Percentiles rank a stretch among this genome's conserved stretches.
Evolutionary conservation across 1,139 yeast genomes (phyloP).

Genomic region (Suhomyces panamericanus): DNA sequence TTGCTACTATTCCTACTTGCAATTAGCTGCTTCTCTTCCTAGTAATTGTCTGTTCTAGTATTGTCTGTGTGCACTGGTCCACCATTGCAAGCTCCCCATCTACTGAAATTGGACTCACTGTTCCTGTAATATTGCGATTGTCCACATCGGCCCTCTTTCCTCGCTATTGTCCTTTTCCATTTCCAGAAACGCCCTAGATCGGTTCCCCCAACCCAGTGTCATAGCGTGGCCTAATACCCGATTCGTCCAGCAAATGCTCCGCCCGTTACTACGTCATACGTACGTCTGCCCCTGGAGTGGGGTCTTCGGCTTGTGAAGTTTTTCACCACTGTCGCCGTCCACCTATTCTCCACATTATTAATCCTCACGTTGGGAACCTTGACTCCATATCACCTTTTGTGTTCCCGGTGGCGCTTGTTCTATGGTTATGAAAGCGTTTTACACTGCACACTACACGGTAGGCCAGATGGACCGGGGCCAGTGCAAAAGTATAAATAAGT

Average conservation of each 20-base stretch:
- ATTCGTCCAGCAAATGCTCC: not conserved
- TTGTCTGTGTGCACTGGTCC: too few species aligned
- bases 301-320: conserved; percentile 7
- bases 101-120: too few species aligned
- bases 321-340: not conserved
- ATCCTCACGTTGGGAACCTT: conserved; percentile 6
- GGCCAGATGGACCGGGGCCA: too few species aligned
- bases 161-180: not conserved
- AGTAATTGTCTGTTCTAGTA: too few species aligned
- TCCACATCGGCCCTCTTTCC: too few species aligned
- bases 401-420: conserved; percentile 1
- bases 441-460: too few species aligned
- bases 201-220: not conserved
- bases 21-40: too few species aligned
- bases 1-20: too few species aligned
- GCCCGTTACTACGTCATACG: not conserved
- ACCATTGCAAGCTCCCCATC: too few species aligned
- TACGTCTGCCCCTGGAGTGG: not conserved
- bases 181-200: not conserved
- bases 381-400: not conserved
- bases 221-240: conserved; percentile 1
- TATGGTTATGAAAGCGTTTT: not conserved
- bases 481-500: too few species aligned
- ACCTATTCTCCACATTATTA: conserved; percentile 5
- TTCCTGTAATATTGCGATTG: too few species aligned